Conservation (phyloP, 805 yeast species). For the Candida khao-thaluensis region DNA sequence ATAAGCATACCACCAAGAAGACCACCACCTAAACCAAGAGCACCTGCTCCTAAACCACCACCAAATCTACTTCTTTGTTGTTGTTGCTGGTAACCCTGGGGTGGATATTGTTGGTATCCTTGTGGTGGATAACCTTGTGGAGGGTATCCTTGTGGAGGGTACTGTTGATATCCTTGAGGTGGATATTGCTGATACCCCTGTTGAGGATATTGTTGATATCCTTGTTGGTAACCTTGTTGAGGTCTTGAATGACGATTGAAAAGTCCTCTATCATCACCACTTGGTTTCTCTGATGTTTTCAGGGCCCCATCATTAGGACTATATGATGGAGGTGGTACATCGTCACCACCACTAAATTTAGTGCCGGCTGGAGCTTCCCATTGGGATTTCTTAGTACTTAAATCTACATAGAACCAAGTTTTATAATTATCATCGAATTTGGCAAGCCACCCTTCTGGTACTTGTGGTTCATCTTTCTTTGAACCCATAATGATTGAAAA, state of each 20-base stretch:
- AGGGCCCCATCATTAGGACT: background rate
- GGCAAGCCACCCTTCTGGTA: slow-evolving; percentile 74
- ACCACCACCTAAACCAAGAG: slow-evolving; percentile 43
- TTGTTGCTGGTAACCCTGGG: slow-evolving; percentile 26
- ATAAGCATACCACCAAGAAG: slow-evolving; percentile 51
- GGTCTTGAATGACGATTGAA: slow-evolving; percentile 6
- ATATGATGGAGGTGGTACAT: slow-evolving; percentile 41
- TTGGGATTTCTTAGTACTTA: slow-evolving; percentile 71
- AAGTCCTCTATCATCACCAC: slow-evolving; percentile 9
- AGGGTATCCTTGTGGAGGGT: slow-evolving; percentile 20
- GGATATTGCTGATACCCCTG: slow-evolving; percentile 11
- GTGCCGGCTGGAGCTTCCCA: slow-evolving; percentile 80
- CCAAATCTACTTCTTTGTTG: slow-evolving; percentile 27
- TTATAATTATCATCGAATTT: slow-evolving; percentile 67
- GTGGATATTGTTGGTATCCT: slow-evolving; percentile 25
- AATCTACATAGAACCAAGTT: slow-evolving; percentile 79
- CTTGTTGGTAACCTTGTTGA: slow-evolving; percentile 9
- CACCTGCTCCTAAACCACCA: slow-evolving; percentile 30
- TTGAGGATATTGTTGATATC: slow-evolving; percentile 11
- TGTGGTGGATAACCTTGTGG: slow-evolving; percentile 24
- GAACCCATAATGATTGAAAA: slow-evolving; percentile 12
- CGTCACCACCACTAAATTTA: slow-evolving; percentile 25
- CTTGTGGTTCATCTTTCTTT: slow-evolving; percentile 43
- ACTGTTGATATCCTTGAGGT: slow-evolving; percentile 12
- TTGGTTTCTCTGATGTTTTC: background rate